Evolutionary conservation across 371 early-diverging fungal species (phyloP), one percentile per base, ranked within the genome.

Genomic region (Circinella minor): DNA sequence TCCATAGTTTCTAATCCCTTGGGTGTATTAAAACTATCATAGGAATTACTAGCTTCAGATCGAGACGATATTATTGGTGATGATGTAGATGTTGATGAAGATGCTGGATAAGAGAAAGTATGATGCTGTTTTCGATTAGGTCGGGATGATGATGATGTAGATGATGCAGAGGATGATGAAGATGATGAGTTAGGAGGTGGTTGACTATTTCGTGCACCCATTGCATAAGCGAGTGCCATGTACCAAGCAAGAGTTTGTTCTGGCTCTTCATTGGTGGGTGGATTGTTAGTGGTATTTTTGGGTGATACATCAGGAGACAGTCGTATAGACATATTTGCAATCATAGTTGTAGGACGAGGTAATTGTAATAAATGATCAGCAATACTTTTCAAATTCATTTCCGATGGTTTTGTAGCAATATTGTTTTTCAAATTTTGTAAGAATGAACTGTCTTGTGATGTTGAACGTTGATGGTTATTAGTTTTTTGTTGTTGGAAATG

Each of bases 171-270:
- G 14, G 51, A 51, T 51, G 65, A 37, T 43, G 47, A 37, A 34
- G 37, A 39, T 4, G 67, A 57, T 4, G 39, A 54, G 27, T 36
- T 10, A 6, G 17, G 14, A 39, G 49, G 49, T 18, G 60, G 46
- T 36, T 63, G 63, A 51, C 65, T 70, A 51, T 68, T 79, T 36
- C 76, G 63, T 20, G 79, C 77, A 38, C 83, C 83, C 79, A 83
- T 83, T 2, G 83, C 81, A 66, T 83, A 83, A 0, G 83, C 83
- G 4, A 83, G 55, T 4, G 83, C 83, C 83, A 83, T 83, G 48
- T 83, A 83, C 83, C 83, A 83, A 14, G 83, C 83, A 36, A 83
- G 68, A 1, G 81, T 69, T 54, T 80, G 79, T 34, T 83, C 83
- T 18, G 77, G 73, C 38, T 80, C 77, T 48, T 75, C 71, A 34